Base-by-base conservation (phyloP, 257 asterid species). In the Vinca minor region DNA sequence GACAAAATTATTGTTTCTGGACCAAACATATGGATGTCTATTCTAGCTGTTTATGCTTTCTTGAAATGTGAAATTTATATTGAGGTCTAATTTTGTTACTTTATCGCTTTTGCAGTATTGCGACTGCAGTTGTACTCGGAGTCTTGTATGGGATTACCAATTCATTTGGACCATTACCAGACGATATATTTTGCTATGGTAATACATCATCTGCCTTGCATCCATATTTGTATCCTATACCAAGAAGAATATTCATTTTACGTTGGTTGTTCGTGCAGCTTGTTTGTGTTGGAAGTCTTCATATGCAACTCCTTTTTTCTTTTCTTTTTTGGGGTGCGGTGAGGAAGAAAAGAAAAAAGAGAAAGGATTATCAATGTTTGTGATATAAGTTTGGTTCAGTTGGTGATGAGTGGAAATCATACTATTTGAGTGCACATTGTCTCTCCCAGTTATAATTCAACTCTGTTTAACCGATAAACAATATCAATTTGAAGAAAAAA, bases 171-270 rank as follows among this genome's bases (percentile, higher is more conserved):
- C 95, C 95, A 10, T 95, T 93, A 58, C 96, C 96, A 49, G 85
- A 87, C 71, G 97, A 87, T 76, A 84, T 89, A 59, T 93, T 82
- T 77, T 86, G 91, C 47, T 87, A 87, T 73, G 98, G 98, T 93
- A 84, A 81, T 60, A 41, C 44, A 6, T n/a, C n/a, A n/a, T 62
- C 25, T 48, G 42, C 62, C 14, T 50, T 64, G n/a, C n/a, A n/a
- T n/a, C n/a, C n/a, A n/a, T n/a, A n/a, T n/a, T n/a, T n/a, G n/a
- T n/a, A n/a, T n/a, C n/a, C n/a, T n/a, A n/a, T n/a, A n/a, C n/a
- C n/a, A n/a, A n/a, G n/a, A n/a, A n/a, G n/a, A n/a, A n/a, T n/a
- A n/a, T n/a, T n/a, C n/a, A n/a, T n/a, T n/a, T n/a, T n/a, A n/a
- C n/a, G n/a, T n/a, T n/a, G n/a, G n/a, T n/a, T n/a, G n/a, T n/a